Conservation (phyloP, 129 eudicot species). For the Dittrichia graveolens region DNA sequence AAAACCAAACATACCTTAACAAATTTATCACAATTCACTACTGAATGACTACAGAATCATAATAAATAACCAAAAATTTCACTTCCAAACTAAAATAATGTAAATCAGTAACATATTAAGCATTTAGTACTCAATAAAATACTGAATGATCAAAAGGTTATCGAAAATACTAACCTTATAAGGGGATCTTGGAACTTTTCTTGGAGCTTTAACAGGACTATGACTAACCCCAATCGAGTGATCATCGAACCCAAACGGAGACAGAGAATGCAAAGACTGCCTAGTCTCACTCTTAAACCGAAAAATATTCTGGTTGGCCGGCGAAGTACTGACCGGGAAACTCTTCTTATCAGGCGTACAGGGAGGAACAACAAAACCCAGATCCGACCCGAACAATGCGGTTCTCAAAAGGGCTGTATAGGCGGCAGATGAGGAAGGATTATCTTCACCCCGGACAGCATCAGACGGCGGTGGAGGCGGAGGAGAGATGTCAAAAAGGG, state of each 20-base stretch:
- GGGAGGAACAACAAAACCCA: conserved; percentile 49
- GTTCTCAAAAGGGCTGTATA: conserved; percentile 60
- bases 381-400: conserved; percentile 84
- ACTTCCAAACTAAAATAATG: too few species aligned
- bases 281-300: conserved; percentile 78
- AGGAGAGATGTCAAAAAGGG: conserved; percentile 63
- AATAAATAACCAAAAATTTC: not conserved
- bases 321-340: conserved; percentile 15
- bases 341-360: conserved; percentile 66
- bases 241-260: conserved; percentile 72
- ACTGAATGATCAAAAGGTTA: not conserved
- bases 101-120: not conserved
- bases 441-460: conserved; percentile 51
- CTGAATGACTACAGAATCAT: not conserved
- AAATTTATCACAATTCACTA: not conserved
- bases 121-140: not conserved
- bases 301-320: conserved; percentile 63
- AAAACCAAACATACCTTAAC: too few species aligned
- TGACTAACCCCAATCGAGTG: conserved; percentile 63
- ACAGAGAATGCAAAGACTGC: conserved; percentile 52
- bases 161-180: conserved; percentile 61
- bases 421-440: conserved; percentile 49
- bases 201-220: conserved; percentile 78
- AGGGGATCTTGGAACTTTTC: conserved; percentile 87
- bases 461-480: conserved; percentile 32